Evolutionary conservation across 2,329 filamentous ascomycete species (phyloP).

Genomic region (Coleophoma crateriformis): DNA sequence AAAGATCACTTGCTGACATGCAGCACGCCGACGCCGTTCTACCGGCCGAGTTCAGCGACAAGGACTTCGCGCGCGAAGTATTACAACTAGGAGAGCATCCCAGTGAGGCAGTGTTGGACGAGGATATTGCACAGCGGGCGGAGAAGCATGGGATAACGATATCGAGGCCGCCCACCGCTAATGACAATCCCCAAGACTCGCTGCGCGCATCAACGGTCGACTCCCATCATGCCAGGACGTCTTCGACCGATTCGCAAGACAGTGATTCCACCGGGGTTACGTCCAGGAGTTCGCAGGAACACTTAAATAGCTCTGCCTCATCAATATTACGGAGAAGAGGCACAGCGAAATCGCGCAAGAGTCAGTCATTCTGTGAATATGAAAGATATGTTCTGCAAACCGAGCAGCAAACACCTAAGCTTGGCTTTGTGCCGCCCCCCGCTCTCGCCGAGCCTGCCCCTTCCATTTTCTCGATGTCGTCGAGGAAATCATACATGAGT

Average conservation of each 20-base stretch:
- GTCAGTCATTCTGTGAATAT: conserved; percentile 24
- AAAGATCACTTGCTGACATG: conserved; percentile 16
- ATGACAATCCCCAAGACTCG: conserved; percentile 11
- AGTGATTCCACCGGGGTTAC: conserved; percentile 22
- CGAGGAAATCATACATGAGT: conserved; percentile 18
- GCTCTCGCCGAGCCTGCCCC: conserved; percentile 15
- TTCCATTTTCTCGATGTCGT: conserved; percentile 23
- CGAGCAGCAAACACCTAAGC: conserved; percentile 10
- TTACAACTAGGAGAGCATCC: conserved; percentile 18
- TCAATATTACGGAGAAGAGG: conserved; percentile 10
- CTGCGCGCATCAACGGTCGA: conserved; percentile 17
- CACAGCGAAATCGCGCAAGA: conserved; percentile 9
- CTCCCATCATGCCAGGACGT: conserved; percentile 18
- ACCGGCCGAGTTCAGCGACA: conserved; percentile 18
- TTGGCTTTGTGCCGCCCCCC: conserved; percentile 7
- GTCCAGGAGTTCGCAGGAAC: conserved; percentile 19
- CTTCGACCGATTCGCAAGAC: conserved; percentile 18
- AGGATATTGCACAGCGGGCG: conserved; percentile 18
- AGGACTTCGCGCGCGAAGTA: conserved; percentile 22
- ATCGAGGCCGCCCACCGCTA: conserved; percentile 8
- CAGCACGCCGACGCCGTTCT: conserved; percentile 6
- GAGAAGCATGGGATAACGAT: conserved; percentile 22
- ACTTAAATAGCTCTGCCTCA: conserved; percentile 2
- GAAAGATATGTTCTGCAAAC: conserved; percentile 21
- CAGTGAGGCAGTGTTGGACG: conserved; percentile 20